These are phyloP conservation scores for Bipolaris sorokiniana DNA, from an alignment of 2,329 filamentous ascomycete genomes.

Conservation along the genomic window DNA sequence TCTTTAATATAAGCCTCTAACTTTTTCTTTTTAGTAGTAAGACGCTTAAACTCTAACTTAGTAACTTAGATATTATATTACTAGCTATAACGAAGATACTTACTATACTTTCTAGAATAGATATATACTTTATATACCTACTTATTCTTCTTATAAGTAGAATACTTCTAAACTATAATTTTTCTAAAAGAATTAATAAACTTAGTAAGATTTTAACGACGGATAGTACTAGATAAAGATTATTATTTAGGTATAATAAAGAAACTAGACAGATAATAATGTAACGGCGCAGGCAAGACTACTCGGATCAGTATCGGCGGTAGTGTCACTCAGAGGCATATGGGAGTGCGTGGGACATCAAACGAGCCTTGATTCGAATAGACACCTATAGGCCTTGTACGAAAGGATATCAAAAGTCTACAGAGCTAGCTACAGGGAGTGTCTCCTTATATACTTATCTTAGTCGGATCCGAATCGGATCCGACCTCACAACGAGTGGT, in stretches of 20 bases:
- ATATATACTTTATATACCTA: neutral
- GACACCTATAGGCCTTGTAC: too few species aligned
- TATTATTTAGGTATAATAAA: neutral
- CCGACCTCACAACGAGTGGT: too few species aligned
- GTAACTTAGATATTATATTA: neutral
- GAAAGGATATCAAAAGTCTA: too few species aligned
- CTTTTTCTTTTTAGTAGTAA: neutral
- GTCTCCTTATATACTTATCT: too few species aligned
- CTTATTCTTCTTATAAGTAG: neutral
- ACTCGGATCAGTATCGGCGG: too few species aligned
- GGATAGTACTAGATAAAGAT: neutral
- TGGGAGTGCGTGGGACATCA: too few species aligned
- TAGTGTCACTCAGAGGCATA: too few species aligned
- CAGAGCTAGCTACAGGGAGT: too few species aligned
- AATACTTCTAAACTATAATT: neutral
- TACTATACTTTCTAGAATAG: slow-evolving; percentile 1
- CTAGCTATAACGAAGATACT: neutral
- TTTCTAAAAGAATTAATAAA: slow-evolving; percentile 4
- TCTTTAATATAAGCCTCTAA: neutral
- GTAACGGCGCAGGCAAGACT: too few species aligned
- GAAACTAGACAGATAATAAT: neutral
- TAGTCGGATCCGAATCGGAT: too few species aligned
- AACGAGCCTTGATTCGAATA: too few species aligned
- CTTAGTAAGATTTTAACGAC: neutral
- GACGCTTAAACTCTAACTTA: neutral